Percentiles rank a stretch among this genome's conserved stretches.
Evolutionary conservation across 331 rosid species (phyloP).

Genomic region (Quercus tomentella): DNA sequence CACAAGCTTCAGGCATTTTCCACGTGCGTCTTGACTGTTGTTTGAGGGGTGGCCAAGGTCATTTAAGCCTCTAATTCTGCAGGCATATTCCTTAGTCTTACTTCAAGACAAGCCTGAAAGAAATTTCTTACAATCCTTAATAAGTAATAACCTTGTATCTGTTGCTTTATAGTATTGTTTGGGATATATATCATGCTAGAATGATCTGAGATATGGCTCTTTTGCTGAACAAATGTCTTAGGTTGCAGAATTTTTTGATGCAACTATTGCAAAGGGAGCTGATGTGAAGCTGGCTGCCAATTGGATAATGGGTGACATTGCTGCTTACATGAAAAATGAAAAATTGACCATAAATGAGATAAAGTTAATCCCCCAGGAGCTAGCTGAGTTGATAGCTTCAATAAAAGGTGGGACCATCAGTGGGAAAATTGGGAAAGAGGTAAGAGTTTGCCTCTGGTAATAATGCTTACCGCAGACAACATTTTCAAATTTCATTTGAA

Average conservation of each 20-base stretch:
- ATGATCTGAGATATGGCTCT: conserved; percentile 18
- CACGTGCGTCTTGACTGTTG: not conserved
- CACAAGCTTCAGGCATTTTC: not conserved
- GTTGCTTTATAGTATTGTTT: conserved; percentile 7
- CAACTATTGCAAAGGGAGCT: conserved; percentile 73
- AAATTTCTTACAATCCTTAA: not conserved
- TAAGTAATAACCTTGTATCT: not conserved
- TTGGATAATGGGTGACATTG: conserved; percentile 96
- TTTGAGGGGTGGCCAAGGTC: not conserved
- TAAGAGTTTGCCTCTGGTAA: conserved; percentile 19
- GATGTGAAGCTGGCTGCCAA: conserved; percentile 84
- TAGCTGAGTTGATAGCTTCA: conserved; percentile 79
- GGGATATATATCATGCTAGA: not conserved
- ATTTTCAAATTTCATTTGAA: not conserved
- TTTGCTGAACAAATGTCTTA: conserved; percentile 36
- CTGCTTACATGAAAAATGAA: conserved; percentile 86
- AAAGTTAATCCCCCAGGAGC: conserved; percentile 71
- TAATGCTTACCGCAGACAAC: not conserved
- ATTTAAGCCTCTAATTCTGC: not conserved
- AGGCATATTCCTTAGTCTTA: not conserved
- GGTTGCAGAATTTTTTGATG: conserved; percentile 87
- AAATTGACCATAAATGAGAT: conserved; percentile 71
- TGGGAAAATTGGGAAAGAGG: conserved; percentile 97
- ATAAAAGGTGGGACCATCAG: conserved; percentile 77
- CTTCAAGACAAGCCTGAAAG: not conserved